A percentile compares a stretch with the other conserved stretches of the same genome.
phyloP scores from a whole-genome alignment of 306 rosid species.

The Coriaria nepalensis region DNA sequence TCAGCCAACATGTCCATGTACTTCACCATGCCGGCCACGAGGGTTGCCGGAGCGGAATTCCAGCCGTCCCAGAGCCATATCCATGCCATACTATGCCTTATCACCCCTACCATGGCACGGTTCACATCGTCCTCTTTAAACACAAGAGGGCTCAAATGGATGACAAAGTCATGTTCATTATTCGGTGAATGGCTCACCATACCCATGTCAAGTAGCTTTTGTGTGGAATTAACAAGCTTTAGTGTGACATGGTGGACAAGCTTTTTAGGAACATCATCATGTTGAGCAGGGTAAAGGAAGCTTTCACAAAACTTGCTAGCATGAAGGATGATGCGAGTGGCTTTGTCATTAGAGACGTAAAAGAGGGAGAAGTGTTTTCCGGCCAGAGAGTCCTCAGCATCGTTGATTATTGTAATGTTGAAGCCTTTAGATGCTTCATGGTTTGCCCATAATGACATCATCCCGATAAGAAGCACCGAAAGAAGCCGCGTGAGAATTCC shows the following conservation, averaged over 20 bases:
- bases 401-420: constrained; percentile 31
- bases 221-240: constrained; percentile 17
- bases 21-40: constrained; percentile 52
- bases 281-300: constrained; percentile 22
- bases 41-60: constrained; percentile 27
- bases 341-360: constrained; percentile 52
- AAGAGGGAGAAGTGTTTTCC: constrained; percentile 35
- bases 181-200: not conserved
- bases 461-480: constrained; percentile 17
- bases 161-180: constrained; percentile 6
- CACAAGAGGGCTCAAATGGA: constrained; percentile 29
- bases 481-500: constrained; percentile 24
- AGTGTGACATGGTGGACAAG: constrained; percentile 28
- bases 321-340: constrained; percentile 36
- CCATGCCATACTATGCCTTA: constrained; percentile 42
- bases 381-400: constrained; percentile 18
- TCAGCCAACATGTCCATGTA: constrained; percentile 26
- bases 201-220: constrained; percentile 2
- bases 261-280: constrained; percentile 19
- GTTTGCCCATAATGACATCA: constrained; percentile 48
- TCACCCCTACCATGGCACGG: constrained; percentile 17
- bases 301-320: constrained; percentile 31
- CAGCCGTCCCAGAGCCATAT: constrained; percentile 46
- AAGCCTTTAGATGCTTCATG: constrained; percentile 57
- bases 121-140: constrained; percentile 19